Evolutionary conservation across 179 eudicot species (phyloP).

Genomic region (Pouteria campechiana): DNA sequence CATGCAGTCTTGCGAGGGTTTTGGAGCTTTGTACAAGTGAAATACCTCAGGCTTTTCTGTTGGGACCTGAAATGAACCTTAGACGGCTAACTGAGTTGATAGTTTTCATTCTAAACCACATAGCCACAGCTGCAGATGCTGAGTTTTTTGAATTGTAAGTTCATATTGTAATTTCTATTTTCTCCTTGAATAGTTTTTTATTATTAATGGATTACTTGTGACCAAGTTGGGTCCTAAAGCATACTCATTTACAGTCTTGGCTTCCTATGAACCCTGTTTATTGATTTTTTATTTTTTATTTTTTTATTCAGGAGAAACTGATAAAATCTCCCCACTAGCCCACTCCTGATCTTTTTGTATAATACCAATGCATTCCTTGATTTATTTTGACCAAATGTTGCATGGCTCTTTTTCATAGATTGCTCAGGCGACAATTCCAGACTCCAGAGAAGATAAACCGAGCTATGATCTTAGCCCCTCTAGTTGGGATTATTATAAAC

Average conservation of each 20-base stretch:
- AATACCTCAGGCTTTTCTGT: constrained; percentile 80
- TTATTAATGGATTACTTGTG: constrained; percentile 1
- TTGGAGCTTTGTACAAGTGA: constrained; percentile 79
- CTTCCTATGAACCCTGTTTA: too few relatives aligned
- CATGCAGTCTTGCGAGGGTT: constrained; percentile 92
- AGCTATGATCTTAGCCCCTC: constrained; percentile 89
- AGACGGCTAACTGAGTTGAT: constrained; percentile 74
- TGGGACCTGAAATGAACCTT: constrained; percentile 76
- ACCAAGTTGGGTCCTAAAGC: background rate
- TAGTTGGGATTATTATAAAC: constrained; percentile 80
- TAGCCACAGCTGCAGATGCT: constrained; percentile 55
- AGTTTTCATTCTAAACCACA: constrained; percentile 72
- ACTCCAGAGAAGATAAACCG: constrained; percentile 63
- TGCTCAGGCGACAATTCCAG: constrained; percentile 66
- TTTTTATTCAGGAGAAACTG: too few relatives aligned
- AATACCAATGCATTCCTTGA: too few relatives aligned
- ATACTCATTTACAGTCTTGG: too few relatives aligned
- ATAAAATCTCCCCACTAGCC: too few relatives aligned
- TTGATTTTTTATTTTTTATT: too few relatives aligned
- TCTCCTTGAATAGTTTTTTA: background rate
- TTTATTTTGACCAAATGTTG: too few relatives aligned
- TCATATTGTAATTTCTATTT: too few relatives aligned
- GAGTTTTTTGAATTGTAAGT: constrained; percentile 75
- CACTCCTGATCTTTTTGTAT: too few relatives aligned
- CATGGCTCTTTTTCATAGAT: constrained; percentile 25